phyloP scores from a whole-genome alignment of 805 yeast genomes.

The Debaryomyces tyrocola region DNA sequence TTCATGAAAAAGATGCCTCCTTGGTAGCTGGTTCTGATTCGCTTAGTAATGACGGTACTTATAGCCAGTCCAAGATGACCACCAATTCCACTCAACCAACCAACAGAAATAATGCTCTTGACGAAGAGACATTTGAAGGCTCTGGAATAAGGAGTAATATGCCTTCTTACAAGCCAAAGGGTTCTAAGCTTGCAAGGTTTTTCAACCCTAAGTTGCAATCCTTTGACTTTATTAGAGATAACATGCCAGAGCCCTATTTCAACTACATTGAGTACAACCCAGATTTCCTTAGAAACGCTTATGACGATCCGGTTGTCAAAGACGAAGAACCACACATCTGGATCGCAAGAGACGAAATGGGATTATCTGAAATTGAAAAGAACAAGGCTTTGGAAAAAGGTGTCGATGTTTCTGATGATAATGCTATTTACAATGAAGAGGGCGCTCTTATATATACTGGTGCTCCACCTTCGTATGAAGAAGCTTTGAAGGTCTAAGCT shows the following conservation, averaged over 20 bases:
- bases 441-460: slow-evolving; percentile 54
- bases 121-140: slow-evolving; percentile 3
- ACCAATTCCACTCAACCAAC: not conserved
- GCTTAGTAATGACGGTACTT: slow-evolving; percentile 8
- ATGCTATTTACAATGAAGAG: slow-evolving; percentile 59
- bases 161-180: slow-evolving; percentile 19
- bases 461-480: slow-evolving; percentile 71
- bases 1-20: slow-evolving; percentile 18
- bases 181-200: slow-evolving; percentile 36
- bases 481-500: slow-evolving; percentile 32
- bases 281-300: slow-evolving; percentile 43
- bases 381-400: slow-evolving; percentile 53
- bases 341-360: slow-evolving; percentile 69
- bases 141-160: not conserved
- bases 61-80: slow-evolving; percentile 1
- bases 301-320: slow-evolving; percentile 57
- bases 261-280: slow-evolving; percentile 42
- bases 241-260: slow-evolving; percentile 43
- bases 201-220: slow-evolving; percentile 50
- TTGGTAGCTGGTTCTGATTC: slow-evolving; percentile 24
- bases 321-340: slow-evolving; percentile 64
- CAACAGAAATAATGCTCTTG: slow-evolving; percentile 1
- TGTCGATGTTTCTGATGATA: slow-evolving; percentile 55
- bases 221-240: slow-evolving; percentile 44
- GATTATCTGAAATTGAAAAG: slow-evolving; percentile 61